Evolutionary conservation across 2,329 filamentous ascomycete genomes (phyloP), one percentile per base, ranked within the genome.

Genomic region (Hysterium pulicare): DNA sequence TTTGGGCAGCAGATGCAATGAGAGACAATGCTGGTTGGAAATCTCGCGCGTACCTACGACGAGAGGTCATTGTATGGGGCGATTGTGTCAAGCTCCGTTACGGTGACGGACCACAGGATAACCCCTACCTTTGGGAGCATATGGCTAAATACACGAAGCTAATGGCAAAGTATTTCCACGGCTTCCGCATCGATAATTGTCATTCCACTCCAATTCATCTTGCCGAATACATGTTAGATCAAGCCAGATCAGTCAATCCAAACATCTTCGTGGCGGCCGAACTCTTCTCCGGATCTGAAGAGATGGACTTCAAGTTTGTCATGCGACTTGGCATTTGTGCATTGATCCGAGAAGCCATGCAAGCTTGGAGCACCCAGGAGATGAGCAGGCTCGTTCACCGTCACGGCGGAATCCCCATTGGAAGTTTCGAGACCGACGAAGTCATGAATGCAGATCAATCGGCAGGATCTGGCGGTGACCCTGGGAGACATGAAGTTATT

Each of bases 41-140:
- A 35, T 95, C 91, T 7, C 83, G 84, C 42, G 90, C 91, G n/a
- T 98, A 98, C 60, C 78, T 98, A n/a, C 82, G 89, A 40, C 82
- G 93, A 53, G 90, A 98, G 67, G 89, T 98, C 47, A 97, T 98
- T 53, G 87, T 96, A 22, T 98, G 93, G 93, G 90, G 91, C 11
- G 93, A 98, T 63, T 98, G 94, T 63, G 93, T 97, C 49, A 98
- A 98, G 73, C 77, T 98, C 40, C 84, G 93, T 15, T 98, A 97
- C 61, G 93, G 93, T 24, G 77, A 73, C 20, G 76, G 82, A 0
- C 86, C 85, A 0, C 71, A 90, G 40, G 93, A 97, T 63, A 97
- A 85, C 56, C 91, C 93, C 0, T 98, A 83, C 73, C 74, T 98
- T 7, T 98, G 93, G 93, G 83, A 95, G 7, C 88, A 88, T 64